Conservation (phyloP, 106 monocot species). For the Dioscorea zingiberensis region DNA sequence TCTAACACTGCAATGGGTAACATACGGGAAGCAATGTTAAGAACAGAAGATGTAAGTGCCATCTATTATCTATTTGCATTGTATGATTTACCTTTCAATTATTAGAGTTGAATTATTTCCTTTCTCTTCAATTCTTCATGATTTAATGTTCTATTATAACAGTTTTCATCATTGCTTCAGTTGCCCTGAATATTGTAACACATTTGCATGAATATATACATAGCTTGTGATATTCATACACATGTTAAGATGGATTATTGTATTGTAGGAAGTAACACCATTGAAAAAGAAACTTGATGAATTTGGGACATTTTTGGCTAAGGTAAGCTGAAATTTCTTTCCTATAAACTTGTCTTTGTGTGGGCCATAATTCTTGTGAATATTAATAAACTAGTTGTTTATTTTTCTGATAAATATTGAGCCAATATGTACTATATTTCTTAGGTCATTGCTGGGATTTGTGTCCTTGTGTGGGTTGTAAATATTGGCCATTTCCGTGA, state of each 20-base stretch:
- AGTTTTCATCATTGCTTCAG: not conserved
- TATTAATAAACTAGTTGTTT: not conserved
- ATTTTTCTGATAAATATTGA: not conserved
- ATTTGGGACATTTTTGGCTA: constrained; percentile 96
- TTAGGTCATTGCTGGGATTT: constrained; percentile 98
- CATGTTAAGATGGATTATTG: not conserved
- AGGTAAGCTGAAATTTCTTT: constrained; percentile 34
- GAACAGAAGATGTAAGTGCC: constrained; percentile 79
- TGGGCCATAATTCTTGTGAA: not conserved
- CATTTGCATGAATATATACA: not conserved
- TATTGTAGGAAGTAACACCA: constrained; percentile 83
- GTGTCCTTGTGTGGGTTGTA: constrained; percentile 94
- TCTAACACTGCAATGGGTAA: constrained; percentile 99
- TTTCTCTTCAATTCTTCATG: not conserved
- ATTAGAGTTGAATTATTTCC: not conserved
- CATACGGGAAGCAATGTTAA: constrained; percentile 98
- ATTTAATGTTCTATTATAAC: not conserved
- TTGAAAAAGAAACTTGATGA: constrained; percentile 99
- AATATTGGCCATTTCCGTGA: constrained; percentile 98
- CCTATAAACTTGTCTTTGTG: not conserved
- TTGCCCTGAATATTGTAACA: too few relatives aligned
- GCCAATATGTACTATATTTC: not conserved
- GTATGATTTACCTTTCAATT: not conserved
- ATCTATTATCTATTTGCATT: not conserved
- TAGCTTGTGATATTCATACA: not conserved